Evolutionary conservation across 2,329 filamentous ascomycete species (phyloP).

Genomic region (Pezizomycotina sp.): DNA sequence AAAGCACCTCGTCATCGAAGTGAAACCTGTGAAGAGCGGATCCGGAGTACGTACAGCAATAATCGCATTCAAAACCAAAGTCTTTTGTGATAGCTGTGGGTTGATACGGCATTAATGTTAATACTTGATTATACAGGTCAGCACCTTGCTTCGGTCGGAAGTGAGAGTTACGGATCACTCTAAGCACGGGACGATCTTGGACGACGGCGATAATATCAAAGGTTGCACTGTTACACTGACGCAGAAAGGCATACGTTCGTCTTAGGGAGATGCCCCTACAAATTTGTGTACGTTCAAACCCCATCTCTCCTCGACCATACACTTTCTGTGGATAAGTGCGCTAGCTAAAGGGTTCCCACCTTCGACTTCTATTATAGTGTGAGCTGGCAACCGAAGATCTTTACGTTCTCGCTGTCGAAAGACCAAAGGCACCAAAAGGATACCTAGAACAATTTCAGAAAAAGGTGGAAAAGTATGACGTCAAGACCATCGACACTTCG

Average conservation of each 20-base stretch:
- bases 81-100: constrained; percentile 19
- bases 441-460: constrained; percentile 46
- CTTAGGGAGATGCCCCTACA: neutral
- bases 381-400: constrained; percentile 61
- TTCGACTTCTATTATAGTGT: constrained; percentile 37
- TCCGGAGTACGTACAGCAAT: constrained; percentile 43
- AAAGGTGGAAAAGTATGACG: constrained; percentile 65
- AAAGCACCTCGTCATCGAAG: constrained; percentile 65
- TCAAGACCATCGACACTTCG: constrained; percentile 66
- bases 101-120: neutral
- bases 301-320: constrained; percentile 8
- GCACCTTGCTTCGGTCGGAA: constrained; percentile 47
- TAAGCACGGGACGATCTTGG: constrained; percentile 65
- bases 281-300: constrained; percentile 3
- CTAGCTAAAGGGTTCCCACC: neutral
- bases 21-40: constrained; percentile 47
- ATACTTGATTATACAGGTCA: constrained; percentile 33
- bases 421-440: constrained; percentile 50
- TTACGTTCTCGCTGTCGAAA: constrained; percentile 62
- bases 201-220: constrained; percentile 51
- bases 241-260: constrained; percentile 44
- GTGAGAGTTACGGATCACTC: constrained; percentile 64
- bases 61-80: constrained; percentile 13
- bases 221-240: constrained; percentile 42
- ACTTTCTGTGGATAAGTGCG: neutral